Evolutionary conservation across 2,329 filamentous ascomycete genomes (phyloP).

Genomic region (Verticillium zaregamsianum): DNA sequence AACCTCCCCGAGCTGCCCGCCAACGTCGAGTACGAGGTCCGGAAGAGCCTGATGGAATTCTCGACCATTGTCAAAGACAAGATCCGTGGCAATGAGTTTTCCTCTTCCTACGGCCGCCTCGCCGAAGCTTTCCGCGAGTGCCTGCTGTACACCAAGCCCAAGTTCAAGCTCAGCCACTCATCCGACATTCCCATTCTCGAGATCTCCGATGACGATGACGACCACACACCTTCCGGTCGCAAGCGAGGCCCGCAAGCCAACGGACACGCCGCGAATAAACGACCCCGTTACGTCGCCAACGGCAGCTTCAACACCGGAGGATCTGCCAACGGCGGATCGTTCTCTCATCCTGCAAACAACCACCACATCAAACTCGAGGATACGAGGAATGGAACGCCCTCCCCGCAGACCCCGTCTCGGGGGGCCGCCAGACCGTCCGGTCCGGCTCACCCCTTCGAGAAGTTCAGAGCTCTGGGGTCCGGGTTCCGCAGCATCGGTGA

Average conservation of each 20-base stretch:
- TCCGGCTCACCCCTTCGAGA: constrained; percentile 26
- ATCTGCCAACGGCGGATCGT: background rate
- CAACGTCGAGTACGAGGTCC: constrained; percentile 64
- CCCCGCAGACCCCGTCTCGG: constrained; percentile 10
- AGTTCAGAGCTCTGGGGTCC: constrained; percentile 32
- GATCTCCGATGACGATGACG: constrained; percentile 32
- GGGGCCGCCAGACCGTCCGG: constrained; percentile 5
- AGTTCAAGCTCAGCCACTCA: constrained; percentile 36
- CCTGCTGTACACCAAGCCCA: constrained; percentile 42
- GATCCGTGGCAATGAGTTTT: constrained; percentile 46
- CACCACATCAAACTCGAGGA: constrained; percentile 32
- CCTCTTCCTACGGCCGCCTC: constrained; percentile 38
- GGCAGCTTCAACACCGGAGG: constrained; percentile 6
- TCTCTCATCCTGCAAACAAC: constrained; percentile 2
- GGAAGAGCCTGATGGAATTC: constrained; percentile 55
- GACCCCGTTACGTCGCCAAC: background rate
- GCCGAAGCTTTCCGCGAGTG: constrained; percentile 47
- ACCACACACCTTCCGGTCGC: constrained; percentile 12
- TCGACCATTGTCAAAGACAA: constrained; percentile 47
- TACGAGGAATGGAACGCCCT: constrained; percentile 5
- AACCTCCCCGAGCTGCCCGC: constrained; percentile 62
- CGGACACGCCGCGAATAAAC: constrained; percentile 12
- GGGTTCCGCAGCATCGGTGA: constrained; percentile 41
- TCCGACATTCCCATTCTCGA: constrained; percentile 29
- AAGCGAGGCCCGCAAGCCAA: constrained; percentile 15